Percentiles rank a stretch among this genome's conserved stretches.
Conservation (phyloP, 2,329 filamentous ascomycete species). For the Epichloe uncinata region DNA sequence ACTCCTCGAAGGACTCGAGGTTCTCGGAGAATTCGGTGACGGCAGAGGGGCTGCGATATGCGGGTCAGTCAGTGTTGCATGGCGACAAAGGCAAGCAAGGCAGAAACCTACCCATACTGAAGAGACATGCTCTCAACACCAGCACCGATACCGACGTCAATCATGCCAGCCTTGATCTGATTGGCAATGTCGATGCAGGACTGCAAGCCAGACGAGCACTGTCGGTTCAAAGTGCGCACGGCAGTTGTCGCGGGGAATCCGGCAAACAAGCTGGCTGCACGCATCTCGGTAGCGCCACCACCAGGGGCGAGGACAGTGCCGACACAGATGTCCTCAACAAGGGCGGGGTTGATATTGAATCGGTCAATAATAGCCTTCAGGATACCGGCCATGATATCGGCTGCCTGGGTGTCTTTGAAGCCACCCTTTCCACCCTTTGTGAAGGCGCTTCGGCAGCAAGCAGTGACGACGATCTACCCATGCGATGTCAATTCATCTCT, state of each 20-base stretch:
- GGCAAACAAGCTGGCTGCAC: slow-evolving; percentile 77
- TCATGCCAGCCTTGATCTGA: slow-evolving; percentile 82
- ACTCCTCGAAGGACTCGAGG: slow-evolving; percentile 66
- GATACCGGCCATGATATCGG: slow-evolving; percentile 74
- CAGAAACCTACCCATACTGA: slow-evolving; percentile 63
- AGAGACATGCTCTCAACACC: slow-evolving; percentile 94
- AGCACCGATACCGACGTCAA: slow-evolving; percentile 85
- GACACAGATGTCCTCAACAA: slow-evolving; percentile 88
- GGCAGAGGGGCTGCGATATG: slow-evolving; percentile 51
- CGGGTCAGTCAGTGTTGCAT: not conserved
- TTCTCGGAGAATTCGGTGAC: slow-evolving; percentile 88
- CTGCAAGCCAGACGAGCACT: slow-evolving; percentile 88
- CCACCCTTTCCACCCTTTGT: slow-evolving; percentile 87
- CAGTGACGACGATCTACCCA: slow-evolving; percentile 72
- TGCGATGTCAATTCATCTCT: not conserved
- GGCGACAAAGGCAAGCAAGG: not conserved
- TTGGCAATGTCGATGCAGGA: slow-evolving; percentile 91
- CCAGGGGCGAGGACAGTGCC: slow-evolving; percentile 85
- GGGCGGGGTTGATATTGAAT: slow-evolving; percentile 73
- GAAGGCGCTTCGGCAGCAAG: slow-evolving; percentile 79
- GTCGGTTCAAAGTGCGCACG: slow-evolving; percentile 82
- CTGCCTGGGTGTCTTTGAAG: slow-evolving; percentile 86
- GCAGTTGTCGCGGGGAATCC: slow-evolving; percentile 75
- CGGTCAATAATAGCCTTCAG: slow-evolving; percentile 71
- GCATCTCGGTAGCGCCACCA: slow-evolving; percentile 92